Conservation (phyloP, 2,329 filamentous ascomycete genomes). For the Sporothrix phasma region DNA sequence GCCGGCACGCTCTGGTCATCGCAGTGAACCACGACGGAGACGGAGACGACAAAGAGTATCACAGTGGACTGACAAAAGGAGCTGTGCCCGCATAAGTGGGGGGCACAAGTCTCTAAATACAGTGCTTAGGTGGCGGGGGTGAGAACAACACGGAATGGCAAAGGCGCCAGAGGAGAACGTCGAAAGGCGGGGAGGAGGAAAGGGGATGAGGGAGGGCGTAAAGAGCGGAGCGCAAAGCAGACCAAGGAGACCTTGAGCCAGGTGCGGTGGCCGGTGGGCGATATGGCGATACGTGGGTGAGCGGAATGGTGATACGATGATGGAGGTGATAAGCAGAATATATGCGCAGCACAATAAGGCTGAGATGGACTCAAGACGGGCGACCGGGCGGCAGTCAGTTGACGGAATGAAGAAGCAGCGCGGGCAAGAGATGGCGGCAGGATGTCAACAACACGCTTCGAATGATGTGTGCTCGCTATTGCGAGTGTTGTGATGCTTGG, state of each 20-base stretch:
- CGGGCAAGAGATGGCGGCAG: not conserved
- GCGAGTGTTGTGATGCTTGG: not conserved
- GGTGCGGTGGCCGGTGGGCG: not conserved
- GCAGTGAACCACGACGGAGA: slow-evolving; percentile 3
- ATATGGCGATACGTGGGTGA: slow-evolving; percentile 3
- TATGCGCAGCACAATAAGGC: slow-evolving; percentile 11
- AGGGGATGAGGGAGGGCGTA: not conserved
- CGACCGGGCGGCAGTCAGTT: not conserved
- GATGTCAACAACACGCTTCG: no score
- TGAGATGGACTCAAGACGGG: not conserved
- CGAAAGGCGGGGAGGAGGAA: not conserved
- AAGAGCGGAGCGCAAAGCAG: not conserved
- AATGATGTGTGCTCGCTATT: not conserved
- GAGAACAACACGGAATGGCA: not conserved
- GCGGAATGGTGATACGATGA: slow-evolving; percentile 7
- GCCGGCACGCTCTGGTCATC: not conserved
- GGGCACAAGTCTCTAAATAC: not conserved
- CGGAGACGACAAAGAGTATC: not conserved
- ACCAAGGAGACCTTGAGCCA: not conserved
- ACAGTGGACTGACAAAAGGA: slow-evolving; percentile 12
- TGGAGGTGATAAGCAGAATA: not conserved
- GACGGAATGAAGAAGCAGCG: not conserved
- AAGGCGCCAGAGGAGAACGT: no score
- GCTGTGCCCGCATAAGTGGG: slow-evolving; percentile 13
- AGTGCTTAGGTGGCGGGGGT: not conserved